Base-by-base conservation (phyloP, 2,329 filamentous ascomycete genomes). In the Diaporthe helianthi region DNA sequence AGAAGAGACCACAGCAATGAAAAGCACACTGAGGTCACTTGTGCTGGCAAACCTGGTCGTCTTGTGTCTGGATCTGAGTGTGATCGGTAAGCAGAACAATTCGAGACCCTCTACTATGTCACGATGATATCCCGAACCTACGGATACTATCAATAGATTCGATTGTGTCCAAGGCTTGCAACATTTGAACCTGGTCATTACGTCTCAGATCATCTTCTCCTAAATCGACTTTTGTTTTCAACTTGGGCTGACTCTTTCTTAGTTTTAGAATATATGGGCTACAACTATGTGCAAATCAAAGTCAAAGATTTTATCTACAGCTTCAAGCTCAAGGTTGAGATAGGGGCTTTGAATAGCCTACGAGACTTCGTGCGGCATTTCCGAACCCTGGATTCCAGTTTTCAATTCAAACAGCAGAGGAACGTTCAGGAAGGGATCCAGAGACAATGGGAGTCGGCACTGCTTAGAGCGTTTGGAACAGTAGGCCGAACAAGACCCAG, bases 271-370 rank as follows among this genome's bases (percentile, higher is more conserved):
- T 81, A 81, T 73, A 80, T 79, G 46, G 76, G 78, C 67, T 76
- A 82, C 24, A 81, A 80, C 46, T 75, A 77, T 3, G 72, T 82
- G 22, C 80, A 83, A 72, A 80, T 79, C 19, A 79, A 77, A 6
- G 75, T 80, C 41, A 82, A 83, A 73, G 78, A 78, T 15, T 79
- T 81, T 24, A 78, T 82, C 7, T 84, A 83, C 74, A 79, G 78
- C 53, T 75, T 83, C 72, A 84, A 84, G 72, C 78, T 86, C 49
- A 86, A 86, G 70, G 80, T 87, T n/a, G 87, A 89, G 75, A 83
- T 84, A 71, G 83, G 85, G 19, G 83, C 89, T 49, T 78, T 89
- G 12, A 80, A 86, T 33, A 78, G 78, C 15, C 77, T 83, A 5
- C 67, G 67, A 49, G 51, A 66, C 9, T 58, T 65, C 19, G 53